phyloP scores from a whole-genome alignment of 805 yeast genomes.

The Dipodascus geniculatus region DNA sequence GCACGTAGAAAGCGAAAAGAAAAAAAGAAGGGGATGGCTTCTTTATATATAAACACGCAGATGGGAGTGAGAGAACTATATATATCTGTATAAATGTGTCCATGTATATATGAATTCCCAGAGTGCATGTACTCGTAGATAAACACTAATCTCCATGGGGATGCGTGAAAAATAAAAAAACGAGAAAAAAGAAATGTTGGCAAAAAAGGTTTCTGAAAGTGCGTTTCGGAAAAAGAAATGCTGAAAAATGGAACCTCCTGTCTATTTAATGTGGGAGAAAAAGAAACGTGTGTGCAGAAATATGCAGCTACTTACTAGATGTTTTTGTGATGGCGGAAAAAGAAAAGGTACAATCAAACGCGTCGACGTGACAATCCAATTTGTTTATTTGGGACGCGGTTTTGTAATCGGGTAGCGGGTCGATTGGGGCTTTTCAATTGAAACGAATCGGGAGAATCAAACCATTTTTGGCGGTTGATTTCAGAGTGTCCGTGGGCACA shows the following conservation, averaged over 20 bases:
- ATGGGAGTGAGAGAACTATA: not conserved
- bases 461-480: too few relatives aligned
- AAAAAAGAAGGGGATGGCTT: too few relatives aligned
- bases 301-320: not conserved
- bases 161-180: not conserved
- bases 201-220: not conserved
- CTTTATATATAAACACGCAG: too few relatives aligned
- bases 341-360: not conserved
- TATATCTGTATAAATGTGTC: not conserved
- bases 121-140: not conserved
- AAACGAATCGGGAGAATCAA: too few relatives aligned
- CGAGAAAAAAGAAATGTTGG: too few relatives aligned
- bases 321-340: not conserved
- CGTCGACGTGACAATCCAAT: too few relatives aligned
- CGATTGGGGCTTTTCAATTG: too few relatives aligned
- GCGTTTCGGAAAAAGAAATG: not conserved
- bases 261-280: not conserved
- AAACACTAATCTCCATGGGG: not conserved
- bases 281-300: not conserved
- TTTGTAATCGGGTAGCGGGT: too few relatives aligned
- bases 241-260: not conserved
- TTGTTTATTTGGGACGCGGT: too few relatives aligned
- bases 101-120: not conserved
- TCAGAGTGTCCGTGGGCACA: too few relatives aligned
- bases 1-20: too few relatives aligned